Conservation (phyloP, 768 basidiomycete genomes). For the Rhodotorula taiwanensis region DNA sequence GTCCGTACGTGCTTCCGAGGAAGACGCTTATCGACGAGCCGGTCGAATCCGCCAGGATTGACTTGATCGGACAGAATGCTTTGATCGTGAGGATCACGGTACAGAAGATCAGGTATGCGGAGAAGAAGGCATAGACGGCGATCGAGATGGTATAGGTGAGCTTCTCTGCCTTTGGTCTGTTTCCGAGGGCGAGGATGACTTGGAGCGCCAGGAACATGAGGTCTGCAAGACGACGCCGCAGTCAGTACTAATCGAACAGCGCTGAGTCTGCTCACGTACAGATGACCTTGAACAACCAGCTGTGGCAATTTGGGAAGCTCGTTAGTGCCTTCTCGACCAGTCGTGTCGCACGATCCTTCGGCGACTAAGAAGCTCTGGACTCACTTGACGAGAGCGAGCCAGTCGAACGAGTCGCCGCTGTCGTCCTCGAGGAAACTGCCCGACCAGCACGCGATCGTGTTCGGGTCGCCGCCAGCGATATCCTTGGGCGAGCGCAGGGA, state of each 20-base stretch:
- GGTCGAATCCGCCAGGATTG: constrained; percentile 7
- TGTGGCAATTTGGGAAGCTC: too few relatives aligned
- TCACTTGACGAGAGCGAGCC: constrained; percentile 33
- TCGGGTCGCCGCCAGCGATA: constrained; percentile 31
- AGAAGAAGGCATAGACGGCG: constrained; percentile 73
- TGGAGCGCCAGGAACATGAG: constrained; percentile 58
- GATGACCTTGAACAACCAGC: constrained; percentile 38
- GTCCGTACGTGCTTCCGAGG: constrained; percentile 33
- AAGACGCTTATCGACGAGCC: constrained; percentile 21
- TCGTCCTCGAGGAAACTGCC: constrained; percentile 36
- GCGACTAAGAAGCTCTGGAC: background rate
- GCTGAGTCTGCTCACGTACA: too few relatives aligned
- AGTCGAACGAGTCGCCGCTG: constrained; percentile 28
- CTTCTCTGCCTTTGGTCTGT: constrained; percentile 82
- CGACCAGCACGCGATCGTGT: constrained; percentile 37
- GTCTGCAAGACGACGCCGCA: too few relatives aligned
- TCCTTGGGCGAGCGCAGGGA: constrained; percentile 32
- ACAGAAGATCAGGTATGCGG: constrained; percentile 72
- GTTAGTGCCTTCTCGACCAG: too few relatives aligned
- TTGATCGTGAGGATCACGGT: constrained; percentile 53
- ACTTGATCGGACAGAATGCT: constrained; percentile 54
- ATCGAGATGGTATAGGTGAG: constrained; percentile 53
- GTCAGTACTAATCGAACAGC: too few relatives aligned
- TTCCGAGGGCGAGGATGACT: constrained; percentile 68
- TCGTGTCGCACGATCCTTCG: background rate